Evolutionary conservation across 164 flowering plant genomes (phyloP).

Genomic region (Taxillus chinensis): DNA sequence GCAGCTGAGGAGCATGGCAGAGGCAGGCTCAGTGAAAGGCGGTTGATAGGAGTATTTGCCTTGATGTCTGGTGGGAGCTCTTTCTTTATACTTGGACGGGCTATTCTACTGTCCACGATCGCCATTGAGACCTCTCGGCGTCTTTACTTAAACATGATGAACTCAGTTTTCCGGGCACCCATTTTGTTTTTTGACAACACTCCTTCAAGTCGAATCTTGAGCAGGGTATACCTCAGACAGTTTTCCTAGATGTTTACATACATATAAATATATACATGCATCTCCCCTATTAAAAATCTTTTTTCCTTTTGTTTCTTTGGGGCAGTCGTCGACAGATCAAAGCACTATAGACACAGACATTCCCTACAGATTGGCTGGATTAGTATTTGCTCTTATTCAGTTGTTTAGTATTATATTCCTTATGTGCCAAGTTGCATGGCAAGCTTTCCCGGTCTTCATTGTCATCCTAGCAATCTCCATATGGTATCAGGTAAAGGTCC

Average conservation of each 20-base stretch:
- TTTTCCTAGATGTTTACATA: too few species aligned
- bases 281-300: too few species aligned
- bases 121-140: constrained; percentile 62
- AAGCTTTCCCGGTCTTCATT: constrained; percentile 48
- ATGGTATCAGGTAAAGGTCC: constrained; percentile 85
- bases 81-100: constrained; percentile 59
- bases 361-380: constrained; percentile 76
- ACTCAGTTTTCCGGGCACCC: constrained; percentile 63
- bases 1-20: constrained; percentile 53
- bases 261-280: too few species aligned
- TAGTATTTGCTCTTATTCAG: constrained; percentile 73
- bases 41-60: constrained; percentile 41
- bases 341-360: constrained; percentile 72
- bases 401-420: constrained; percentile 55
- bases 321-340: constrained; percentile 78
- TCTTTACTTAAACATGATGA: constrained; percentile 56
- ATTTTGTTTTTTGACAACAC: constrained; percentile 73
- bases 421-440: constrained; percentile 72
- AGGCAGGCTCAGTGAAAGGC: constrained; percentile 26
- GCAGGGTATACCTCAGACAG: constrained; percentile 52
- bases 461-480: constrained; percentile 47
- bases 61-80: constrained; percentile 76
- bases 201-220: constrained; percentile 70
- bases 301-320: too few species aligned
- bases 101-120: constrained; percentile 58